Base-by-base conservation (phyloP, 2,329 filamentous ascomycete species). In the Aspergillus quadricinctus region DNA sequence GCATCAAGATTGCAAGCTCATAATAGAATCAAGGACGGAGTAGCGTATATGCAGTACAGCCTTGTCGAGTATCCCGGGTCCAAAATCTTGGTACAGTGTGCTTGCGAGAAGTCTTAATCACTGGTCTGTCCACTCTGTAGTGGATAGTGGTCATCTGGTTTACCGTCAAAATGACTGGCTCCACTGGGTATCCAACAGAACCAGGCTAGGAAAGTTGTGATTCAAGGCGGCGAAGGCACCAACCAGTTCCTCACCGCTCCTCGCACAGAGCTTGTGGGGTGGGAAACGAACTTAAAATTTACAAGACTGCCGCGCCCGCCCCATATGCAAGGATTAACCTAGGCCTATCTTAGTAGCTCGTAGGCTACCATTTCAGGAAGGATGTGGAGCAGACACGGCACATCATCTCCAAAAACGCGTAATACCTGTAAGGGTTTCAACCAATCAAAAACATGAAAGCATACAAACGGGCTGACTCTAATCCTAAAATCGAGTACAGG, bases 371-470 rank as follows among this genome's bases (percentile, higher is more conserved):
- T 43, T 55, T 55, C 48, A 52, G 61, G 59, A 11, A 60, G 41
- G 48, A 46, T 48, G 55, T 55, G 55, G 50, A 50, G 23, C 56
- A 50, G 54, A 61, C 62, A 61, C 63, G 62, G 62, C 61, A 64
- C 58, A 64, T 64, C 61, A 59, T 65, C 56, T 55, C 58, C 57
- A 57, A 56, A 63, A 62, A 63, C 61, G 63, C 63, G 63, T 65
- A 63, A 64, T 31, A 52, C 40, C 54, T 52, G 49, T 48, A 25
- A 23, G 29, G 25, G 31, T 46, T 23, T n/a, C 9, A 27, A 27
- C 62, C 59, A 63, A 60, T 63, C 45, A 61, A 19, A 14, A 10
- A 9, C 28, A 28, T 21, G 14, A 4, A 23, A 27, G 10, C 28
- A 10, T 28, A 28, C 25, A 35, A n/a, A 51, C 40, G 35, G 49